Conservation (phyloP, 164 flowering plant species). For the Stephania japonica region DNA sequence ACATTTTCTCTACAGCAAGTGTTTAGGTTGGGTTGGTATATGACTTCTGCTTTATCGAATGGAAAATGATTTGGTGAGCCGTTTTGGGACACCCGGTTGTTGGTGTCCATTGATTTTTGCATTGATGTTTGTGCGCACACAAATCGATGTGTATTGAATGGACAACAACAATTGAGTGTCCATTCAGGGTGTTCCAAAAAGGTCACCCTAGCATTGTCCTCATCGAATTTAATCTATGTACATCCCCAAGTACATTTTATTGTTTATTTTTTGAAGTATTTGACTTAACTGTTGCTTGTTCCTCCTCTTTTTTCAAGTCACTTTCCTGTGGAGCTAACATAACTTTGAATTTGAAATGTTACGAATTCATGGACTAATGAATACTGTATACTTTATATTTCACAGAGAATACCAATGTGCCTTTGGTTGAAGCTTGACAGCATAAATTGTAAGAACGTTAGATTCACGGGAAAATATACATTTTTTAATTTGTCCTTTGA, state of each 20-base stretch:
- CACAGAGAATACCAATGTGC: neutral
- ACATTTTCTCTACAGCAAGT: no score
- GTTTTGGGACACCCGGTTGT: no score
- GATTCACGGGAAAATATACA: neutral
- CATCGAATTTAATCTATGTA: neutral
- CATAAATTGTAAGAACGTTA: neutral
- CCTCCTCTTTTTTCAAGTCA: neutral
- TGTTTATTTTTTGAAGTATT: neutral
- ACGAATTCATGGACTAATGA: neutral
- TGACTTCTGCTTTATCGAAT: no score
- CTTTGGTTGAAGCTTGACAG: neutral
- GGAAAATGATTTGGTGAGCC: no score
- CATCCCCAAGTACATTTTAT: no score
- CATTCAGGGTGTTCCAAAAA: no score
- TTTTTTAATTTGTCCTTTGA: neutral
- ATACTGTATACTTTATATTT: neutral
- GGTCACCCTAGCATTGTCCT: no score
- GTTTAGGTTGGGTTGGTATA: no score
- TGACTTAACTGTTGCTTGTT: neutral
- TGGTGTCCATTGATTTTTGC: no score
- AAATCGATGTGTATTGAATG: no score
- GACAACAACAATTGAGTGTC: no score
- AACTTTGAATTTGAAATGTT: neutral
- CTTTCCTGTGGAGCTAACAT: neutral
- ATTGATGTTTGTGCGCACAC: no score